phyloP scores from a whole-genome alignment of 176 grass and related monocot genomes.

The Elaeis guineensis region DNA sequence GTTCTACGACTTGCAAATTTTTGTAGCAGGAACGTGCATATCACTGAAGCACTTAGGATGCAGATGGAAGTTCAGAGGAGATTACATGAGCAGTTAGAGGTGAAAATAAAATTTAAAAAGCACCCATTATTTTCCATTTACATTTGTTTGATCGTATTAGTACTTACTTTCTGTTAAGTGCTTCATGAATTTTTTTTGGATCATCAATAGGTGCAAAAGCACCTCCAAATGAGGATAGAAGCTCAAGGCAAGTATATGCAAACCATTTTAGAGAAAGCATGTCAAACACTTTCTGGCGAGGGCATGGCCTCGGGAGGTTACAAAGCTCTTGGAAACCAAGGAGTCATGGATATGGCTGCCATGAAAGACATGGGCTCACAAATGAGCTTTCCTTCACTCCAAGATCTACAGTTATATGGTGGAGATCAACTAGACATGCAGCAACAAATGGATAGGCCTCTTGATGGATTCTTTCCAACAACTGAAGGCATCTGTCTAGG shows the following conservation, averaged over 20 bases:
- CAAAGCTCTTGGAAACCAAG: conserved; percentile 54
- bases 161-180: no score
- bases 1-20: background rate
- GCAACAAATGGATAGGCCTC: conserved; percentile 60
- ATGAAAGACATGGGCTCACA: conserved; percentile 51
- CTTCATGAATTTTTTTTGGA: no score
- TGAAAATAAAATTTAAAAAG: background rate
- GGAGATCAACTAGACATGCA: conserved; percentile 73
- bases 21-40: background rate
- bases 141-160: no score
- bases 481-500: conserved; percentile 36
- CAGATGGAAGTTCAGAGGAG: conserved; percentile 18
- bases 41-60: conserved; percentile 12
- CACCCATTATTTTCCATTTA: no score
- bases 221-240: conserved; percentile 95
- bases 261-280: conserved; percentile 90
- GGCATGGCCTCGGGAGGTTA: conserved; percentile 40
- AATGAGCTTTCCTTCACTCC: conserved; percentile 60
- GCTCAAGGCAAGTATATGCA: conserved; percentile 99
- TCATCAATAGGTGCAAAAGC: conserved; percentile 63
- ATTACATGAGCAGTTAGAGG: conserved; percentile 15
- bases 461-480: conserved; percentile 54
- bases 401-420: conserved; percentile 72
- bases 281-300: conserved; percentile 48
- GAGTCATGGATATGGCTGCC: conserved; percentile 41